Base-by-base conservation (phyloP, 176 grass and related monocot species). In the Otatea glauca region DNA sequence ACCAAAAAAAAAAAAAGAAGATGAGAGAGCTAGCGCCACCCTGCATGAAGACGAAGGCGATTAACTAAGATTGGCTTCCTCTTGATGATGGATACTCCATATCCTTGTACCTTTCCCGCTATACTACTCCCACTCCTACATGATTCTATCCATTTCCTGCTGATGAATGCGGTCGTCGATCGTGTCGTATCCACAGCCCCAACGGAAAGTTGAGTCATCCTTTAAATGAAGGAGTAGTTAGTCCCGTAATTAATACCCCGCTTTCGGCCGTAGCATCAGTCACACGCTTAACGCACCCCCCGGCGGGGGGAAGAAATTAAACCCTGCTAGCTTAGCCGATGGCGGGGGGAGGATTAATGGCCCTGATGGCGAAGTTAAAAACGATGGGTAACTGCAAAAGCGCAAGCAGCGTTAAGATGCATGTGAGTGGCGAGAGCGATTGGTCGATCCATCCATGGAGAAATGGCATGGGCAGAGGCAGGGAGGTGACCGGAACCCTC, bases 351-450 rank as follows among this genome's bases (percentile, higher is more conserved):
- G 58, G 60, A 48, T 75, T 81, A 58, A 75, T 87, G 77, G 38
- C 69, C 32, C 21, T 62, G 77, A 85, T 84, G 53, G 45, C 76
- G 59, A 74, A 74, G 62, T 79, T 51, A 27, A 88, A 89, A 83
- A 45, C 38, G 87, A 92, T 84, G 83, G n/a, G 81, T 80, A 92
- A 86, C 90, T 82, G 59, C 79, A 89, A 79, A 89, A 83, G 79
- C 78, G 79, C 74, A 86, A 75, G 69, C 86, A 85, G 83, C 78
- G 82, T 83, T 89, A 72, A 82, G 70, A 74, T 32, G 50, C 78
- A 92, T 83, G 84, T 80, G 83, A 90, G 65, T 45, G 18, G 71
- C 58, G 90, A 88, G 79, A 68, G 70, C 81, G 84, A 79, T 16
- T 8, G 8, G 23, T 48, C 61, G 21, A 38, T 9, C 62, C 42